Evolutionary conservation across 805 yeast species (phyloP).

Genomic region (Spencermartinsiella europaea): DNA sequence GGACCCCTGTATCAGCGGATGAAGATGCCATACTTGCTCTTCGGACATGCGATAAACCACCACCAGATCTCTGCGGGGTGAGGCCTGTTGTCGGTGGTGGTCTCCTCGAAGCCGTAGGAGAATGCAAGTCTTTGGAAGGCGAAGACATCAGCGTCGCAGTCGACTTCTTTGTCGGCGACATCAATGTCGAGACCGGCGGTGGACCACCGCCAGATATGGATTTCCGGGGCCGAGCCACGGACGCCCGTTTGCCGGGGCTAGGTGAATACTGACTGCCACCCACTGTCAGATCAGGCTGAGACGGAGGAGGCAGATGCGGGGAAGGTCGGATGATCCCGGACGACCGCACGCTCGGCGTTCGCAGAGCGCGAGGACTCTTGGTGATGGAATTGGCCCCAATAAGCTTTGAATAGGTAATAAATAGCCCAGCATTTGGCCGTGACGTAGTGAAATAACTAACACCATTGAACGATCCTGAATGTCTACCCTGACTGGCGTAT

Average conservation of each 20-base stretch:
- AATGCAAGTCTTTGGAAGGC: background rate
- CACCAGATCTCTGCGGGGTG: background rate
- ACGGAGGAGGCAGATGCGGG: background rate
- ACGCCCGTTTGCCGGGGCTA: background rate
- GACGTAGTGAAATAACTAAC: conserved; percentile 59
- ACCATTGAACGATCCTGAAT: conserved; percentile 79
- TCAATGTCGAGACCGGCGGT: background rate
- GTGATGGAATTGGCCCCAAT: conserved; percentile 12
- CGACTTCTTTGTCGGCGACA: background rate
- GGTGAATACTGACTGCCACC: background rate
- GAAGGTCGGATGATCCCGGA: conserved; percentile 3
- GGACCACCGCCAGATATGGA: background rate
- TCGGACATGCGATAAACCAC: background rate
- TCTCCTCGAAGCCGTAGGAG: background rate
- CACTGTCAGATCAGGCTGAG: conserved; percentile 4
- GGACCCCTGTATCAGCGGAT: background rate
- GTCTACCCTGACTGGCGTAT: conserved; percentile 64
- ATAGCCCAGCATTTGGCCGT: conserved; percentile 66
- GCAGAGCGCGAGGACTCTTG: conserved; percentile 1
- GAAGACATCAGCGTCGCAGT: background rate
- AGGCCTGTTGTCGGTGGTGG: background rate
- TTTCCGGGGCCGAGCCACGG: background rate
- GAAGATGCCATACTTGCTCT: background rate
- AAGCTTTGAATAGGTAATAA: conserved; percentile 42
- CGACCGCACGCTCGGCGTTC: background rate